These are phyloP conservation scores for Scenedesmus sp. DNA, from an alignment of 163 green algal genomes.

Conservation along the genomic window DNA sequence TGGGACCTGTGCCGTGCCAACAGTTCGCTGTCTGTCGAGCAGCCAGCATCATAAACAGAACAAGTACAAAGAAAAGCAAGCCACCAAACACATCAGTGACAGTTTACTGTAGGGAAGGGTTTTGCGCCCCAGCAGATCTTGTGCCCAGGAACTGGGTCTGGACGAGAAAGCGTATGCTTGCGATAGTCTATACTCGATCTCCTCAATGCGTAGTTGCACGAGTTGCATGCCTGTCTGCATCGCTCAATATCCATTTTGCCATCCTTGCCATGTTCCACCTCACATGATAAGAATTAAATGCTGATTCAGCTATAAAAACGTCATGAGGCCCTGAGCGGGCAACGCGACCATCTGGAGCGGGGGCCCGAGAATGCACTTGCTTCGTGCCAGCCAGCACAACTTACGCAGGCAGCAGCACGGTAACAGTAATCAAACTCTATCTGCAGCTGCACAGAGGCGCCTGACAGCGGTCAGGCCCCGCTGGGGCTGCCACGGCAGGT, in stretches of 20 bases:
- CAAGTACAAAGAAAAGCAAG: background rate
- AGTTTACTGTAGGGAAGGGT: background rate
- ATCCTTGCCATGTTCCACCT: background rate
- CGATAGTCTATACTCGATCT: background rate
- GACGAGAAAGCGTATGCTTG: background rate
- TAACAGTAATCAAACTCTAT: background rate
- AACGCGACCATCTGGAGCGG: background rate
- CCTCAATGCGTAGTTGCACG: background rate
- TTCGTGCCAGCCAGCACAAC: background rate
- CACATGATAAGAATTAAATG: background rate
- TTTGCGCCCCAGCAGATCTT: conserved; percentile 9
- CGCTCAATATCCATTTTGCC: background rate
- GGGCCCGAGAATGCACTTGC: background rate
- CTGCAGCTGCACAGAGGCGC: background rate
- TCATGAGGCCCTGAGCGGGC: background rate
- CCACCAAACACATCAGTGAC: background rate
- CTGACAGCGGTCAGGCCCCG: background rate
- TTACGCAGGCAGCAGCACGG: background rate
- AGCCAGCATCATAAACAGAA: background rate
- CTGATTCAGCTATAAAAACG: background rate
- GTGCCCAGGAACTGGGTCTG: background rate
- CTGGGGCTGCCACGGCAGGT: background rate
- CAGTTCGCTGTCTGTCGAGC: background rate
- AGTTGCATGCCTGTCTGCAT: background rate
- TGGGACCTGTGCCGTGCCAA: background rate